phyloP scores from a whole-genome alignment of 2,329 filamentous ascomycete genomes.

The Clarireedia homoeocarpa region DNA sequence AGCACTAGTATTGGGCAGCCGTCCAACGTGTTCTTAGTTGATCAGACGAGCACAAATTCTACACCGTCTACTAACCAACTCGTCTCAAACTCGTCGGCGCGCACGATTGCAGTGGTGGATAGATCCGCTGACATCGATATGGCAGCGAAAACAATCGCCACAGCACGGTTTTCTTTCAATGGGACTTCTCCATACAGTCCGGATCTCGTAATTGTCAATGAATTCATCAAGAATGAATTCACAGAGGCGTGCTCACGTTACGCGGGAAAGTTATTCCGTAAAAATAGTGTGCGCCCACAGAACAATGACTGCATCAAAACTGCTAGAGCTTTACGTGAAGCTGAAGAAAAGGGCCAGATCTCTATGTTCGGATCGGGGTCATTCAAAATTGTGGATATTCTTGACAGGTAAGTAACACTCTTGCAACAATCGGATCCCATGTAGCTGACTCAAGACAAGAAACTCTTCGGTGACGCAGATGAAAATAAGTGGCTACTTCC shows the following conservation, averaged over 20 bases:
- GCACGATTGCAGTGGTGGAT: conserved; percentile 50
- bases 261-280: conserved; percentile 6
- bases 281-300: neutral
- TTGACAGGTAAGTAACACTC: conserved; percentile 8
- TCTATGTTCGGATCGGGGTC: conserved; percentile 7
- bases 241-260: conserved; percentile 9
- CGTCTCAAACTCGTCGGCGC: conserved; percentile 22
- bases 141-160: conserved; percentile 45
- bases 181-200: conserved; percentile 54
- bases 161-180: conserved; percentile 46
- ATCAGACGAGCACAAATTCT: conserved; percentile 7
- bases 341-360: conserved; percentile 5
- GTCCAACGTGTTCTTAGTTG: conserved; percentile 6
- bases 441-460: conserved; percentile 10
- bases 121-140: conserved; percentile 45
- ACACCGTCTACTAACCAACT: conserved; percentile 31
- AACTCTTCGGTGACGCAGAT: conserved; percentile 27
- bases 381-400: conserved; percentile 9
- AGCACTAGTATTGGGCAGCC: conserved; percentile 22
- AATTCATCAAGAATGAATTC: conserved; percentile 49
- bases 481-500: conserved; percentile 36
- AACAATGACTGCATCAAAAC: neutral
- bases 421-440: neutral
- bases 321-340: conserved; percentile 1
- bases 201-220: conserved; percentile 56